Percentiles rank a stretch among this genome's conserved stretches.
Conservation (phyloP, 805 yeast species). For the Ogataea kodamae region DNA sequence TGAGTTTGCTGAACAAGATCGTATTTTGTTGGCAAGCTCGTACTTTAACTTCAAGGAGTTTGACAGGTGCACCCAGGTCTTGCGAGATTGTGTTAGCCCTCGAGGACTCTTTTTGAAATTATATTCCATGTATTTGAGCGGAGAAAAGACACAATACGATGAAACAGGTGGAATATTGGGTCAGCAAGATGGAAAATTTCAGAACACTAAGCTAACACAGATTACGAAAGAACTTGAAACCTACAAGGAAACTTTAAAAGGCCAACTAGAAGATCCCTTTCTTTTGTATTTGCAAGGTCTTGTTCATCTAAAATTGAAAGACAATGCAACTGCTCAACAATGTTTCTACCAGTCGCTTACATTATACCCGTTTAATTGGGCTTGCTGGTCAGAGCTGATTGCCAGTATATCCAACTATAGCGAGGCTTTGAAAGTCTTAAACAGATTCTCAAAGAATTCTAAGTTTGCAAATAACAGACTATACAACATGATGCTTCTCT, state of each 20-base stretch:
- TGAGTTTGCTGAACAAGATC: slow-evolving; percentile 38
- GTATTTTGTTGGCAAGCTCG: slow-evolving; percentile 59
- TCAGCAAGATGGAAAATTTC: slow-evolving; percentile 34
- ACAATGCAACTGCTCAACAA: slow-evolving; percentile 56
- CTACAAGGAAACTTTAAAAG: slow-evolving; percentile 20
- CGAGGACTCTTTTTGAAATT: slow-evolving; percentile 58
- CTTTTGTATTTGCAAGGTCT: slow-evolving; percentile 72
- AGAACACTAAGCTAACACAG: slow-evolving; percentile 28
- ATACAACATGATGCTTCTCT: slow-evolving; percentile 32
- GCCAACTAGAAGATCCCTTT: slow-evolving; percentile 46
- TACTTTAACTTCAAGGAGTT: slow-evolving; percentile 83
- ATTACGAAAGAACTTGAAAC: slow-evolving; percentile 43
- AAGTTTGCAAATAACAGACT: slow-evolving; percentile 29
- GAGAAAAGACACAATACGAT: slow-evolving; percentile 73
- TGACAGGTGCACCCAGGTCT: slow-evolving; percentile 63
- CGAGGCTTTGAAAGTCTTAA: slow-evolving; percentile 46
- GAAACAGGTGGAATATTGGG: slow-evolving; percentile 65
- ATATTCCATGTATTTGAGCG: slow-evolving; percentile 68
- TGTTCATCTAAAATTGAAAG: slow-evolving; percentile 58
- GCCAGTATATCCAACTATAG: slow-evolving; percentile 58
- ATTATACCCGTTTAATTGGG: slow-evolving; percentile 84
- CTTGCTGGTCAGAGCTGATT: slow-evolving; percentile 82
- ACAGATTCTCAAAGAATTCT: slow-evolving; percentile 37
- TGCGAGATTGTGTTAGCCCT: slow-evolving; percentile 50
- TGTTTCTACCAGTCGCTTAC: slow-evolving; percentile 58